A percentile compares a stretch with the other conserved stretches of the same genome.
Conservation (phyloP, 306 rosid species). For the Prunus kanzakura region DNA sequence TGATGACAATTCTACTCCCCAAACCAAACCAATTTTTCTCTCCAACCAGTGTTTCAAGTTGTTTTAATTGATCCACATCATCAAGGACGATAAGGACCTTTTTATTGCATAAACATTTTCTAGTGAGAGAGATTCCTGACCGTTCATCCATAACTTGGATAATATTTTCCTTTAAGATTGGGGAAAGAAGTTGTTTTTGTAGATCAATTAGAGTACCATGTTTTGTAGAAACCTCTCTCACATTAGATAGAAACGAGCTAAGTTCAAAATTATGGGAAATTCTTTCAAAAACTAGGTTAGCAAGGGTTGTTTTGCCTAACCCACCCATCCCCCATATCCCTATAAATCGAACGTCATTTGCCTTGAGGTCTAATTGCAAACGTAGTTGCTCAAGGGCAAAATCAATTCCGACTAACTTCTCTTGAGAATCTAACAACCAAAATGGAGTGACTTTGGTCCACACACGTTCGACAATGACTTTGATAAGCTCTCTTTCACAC, state of each 20-base stretch:
- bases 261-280: not conserved
- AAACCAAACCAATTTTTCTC: not conserved
- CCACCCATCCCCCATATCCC: not conserved
- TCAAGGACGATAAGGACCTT: slow-evolving; percentile 12
- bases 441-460: not conserved
- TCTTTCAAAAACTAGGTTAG: not conserved
- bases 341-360: not conserved
- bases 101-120: slow-evolving; percentile 22
- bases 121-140: slow-evolving; percentile 7
- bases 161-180: slow-evolving; percentile 7
- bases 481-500: not conserved
- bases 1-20: slow-evolving; percentile 41
- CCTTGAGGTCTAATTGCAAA: not conserved
- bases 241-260: not conserved
- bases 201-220: slow-evolving; percentile 11
- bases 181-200: slow-evolving; percentile 25
- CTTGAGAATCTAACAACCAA: too few species aligned
- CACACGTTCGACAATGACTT: not conserved
- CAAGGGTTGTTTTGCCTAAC: not conserved
- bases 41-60: slow-evolving; percentile 22
- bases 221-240: not conserved
- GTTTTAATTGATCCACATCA: slow-evolving; percentile 20
- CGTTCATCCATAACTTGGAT: not conserved
- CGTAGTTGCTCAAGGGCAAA: not conserved
- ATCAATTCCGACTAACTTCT: not conserved